Evolutionary conservation across 1,284 basidiomycete genomes (phyloP).

Genomic region (Sporisorium scitamineum): DNA sequence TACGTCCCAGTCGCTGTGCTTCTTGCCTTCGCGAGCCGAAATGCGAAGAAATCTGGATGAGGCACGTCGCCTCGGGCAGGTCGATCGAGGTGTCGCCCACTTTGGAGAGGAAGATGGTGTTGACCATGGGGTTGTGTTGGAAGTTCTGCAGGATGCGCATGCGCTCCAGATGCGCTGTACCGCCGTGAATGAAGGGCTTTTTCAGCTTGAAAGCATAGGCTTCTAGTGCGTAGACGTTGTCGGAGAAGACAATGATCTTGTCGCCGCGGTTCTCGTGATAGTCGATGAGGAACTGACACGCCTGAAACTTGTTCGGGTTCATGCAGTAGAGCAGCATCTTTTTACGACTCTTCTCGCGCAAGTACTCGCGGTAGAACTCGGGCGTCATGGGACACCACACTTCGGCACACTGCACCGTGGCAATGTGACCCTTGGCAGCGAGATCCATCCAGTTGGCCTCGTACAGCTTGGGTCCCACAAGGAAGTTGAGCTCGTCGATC

Average conservation of each 20-base stretch:
- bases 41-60: constrained; percentile 99
- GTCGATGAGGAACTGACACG: constrained; percentile 97
- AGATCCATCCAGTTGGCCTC: constrained; percentile 99
- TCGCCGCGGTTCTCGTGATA: constrained; percentile 98
- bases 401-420: constrained; percentile 95
- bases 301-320: constrained; percentile 99
- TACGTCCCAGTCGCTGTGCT: constrained; percentile 91
- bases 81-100: constrained; percentile 99
- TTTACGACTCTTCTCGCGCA: constrained; percentile 90
- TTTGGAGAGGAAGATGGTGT: constrained; percentile 99
- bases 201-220: constrained; percentile 94
- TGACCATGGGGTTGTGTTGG: constrained; percentile 91
- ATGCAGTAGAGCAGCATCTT: constrained; percentile 98
- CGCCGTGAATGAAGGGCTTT: constrained; percentile 96
- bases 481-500: constrained; percentile 97
- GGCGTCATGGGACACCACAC: constrained; percentile 99
- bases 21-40: constrained; percentile 98
- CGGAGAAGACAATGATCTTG: constrained; percentile 99
- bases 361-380: constrained; percentile 99
- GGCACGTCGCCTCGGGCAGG: constrained; percentile 96
- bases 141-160: constrained; percentile 95
- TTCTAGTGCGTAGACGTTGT: constrained; percentile 97
- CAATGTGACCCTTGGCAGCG: constrained; percentile 98
- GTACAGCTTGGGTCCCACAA: constrained; percentile 99
- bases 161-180: constrained; percentile 92